phyloP scores from a whole-genome alignment of 495 filamentous ascomycete species.

The Ramalina intermedia region DNA sequence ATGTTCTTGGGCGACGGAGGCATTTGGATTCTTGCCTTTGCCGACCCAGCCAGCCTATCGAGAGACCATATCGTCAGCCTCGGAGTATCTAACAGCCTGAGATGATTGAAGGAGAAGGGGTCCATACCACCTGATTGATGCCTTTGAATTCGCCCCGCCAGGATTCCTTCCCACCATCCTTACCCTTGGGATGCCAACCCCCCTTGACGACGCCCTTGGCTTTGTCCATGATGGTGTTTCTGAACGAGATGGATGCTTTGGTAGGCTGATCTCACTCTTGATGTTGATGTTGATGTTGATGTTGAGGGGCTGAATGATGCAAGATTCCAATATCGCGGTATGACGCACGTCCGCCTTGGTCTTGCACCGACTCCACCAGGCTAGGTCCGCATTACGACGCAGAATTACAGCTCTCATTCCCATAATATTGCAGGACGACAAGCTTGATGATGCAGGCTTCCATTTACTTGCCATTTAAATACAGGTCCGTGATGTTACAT shows the following conservation, averaged over 20 bases:
- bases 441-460: too few species aligned
- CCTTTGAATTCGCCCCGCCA: slow-evolving; percentile 47
- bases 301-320: not conserved
- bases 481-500: too few species aligned
- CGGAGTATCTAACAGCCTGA: not conserved
- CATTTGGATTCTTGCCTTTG: slow-evolving; percentile 32
- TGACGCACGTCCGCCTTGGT: not conserved
- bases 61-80: not conserved
- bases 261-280: too few species aligned
- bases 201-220: slow-evolving; percentile 36
- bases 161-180: slow-evolving; percentile 39
- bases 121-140: slow-evolving; percentile 41
- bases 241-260: too few species aligned
- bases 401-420: too few species aligned
- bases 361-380: too few species aligned
- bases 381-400: too few species aligned
- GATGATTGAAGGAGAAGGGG: not conserved
- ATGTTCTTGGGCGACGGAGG: slow-evolving; percentile 26
- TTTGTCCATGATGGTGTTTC: slow-evolving; percentile 29
- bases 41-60: slow-evolving; percentile 38
- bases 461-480: too few species aligned
- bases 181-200: slow-evolving; percentile 45
- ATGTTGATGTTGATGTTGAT: too few species aligned
- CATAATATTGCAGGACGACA: too few species aligned
- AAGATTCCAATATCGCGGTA: not conserved